These are phyloP conservation scores for Opeltia flavorubescens DNA, from an alignment of 495 filamentous ascomycete genomes.

Conservation along the genomic window DNA sequence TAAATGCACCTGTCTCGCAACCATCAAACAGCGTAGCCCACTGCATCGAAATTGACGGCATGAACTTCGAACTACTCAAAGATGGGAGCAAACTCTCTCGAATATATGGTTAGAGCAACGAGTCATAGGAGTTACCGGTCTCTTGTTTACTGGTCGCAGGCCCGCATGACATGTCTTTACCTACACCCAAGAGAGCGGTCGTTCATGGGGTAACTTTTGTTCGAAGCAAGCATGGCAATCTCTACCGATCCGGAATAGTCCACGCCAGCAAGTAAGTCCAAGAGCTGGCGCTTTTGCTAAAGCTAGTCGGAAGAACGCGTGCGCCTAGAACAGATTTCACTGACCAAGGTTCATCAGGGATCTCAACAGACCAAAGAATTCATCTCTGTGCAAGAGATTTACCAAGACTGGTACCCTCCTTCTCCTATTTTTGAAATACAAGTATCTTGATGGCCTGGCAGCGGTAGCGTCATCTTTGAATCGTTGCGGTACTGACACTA, in stretches of 20 bases:
- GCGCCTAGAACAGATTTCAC: background rate
- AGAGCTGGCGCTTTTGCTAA: background rate
- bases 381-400: slow-evolving; percentile 65
- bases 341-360: slow-evolving; percentile 8
- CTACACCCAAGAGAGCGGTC: slow-evolving; percentile 64
- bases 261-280: slow-evolving; percentile 50
- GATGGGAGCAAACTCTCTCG: slow-evolving; percentile 78
- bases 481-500: slow-evolving; percentile 2
- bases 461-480: background rate
- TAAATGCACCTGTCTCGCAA: slow-evolving; percentile 20
- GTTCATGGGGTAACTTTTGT: slow-evolving; percentile 78
- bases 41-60: slow-evolving; percentile 60
- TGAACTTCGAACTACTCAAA: slow-evolving; percentile 59
- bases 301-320: background rate
- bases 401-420: slow-evolving; percentile 73
- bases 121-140: slow-evolving; percentile 11
- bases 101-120: slow-evolving; percentile 47
- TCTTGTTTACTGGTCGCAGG: slow-evolving; percentile 39
- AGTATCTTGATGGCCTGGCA: slow-evolving; percentile 16
- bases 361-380: slow-evolving; percentile 22
- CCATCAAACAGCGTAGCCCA: slow-evolving; percentile 26
- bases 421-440: background rate
- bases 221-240: slow-evolving; percentile 81
- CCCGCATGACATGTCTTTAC: slow-evolving; percentile 45
- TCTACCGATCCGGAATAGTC: slow-evolving; percentile 61